Conservation (phyloP, 176 grass and related monocot species). For the Luzula sylvatica region DNA sequence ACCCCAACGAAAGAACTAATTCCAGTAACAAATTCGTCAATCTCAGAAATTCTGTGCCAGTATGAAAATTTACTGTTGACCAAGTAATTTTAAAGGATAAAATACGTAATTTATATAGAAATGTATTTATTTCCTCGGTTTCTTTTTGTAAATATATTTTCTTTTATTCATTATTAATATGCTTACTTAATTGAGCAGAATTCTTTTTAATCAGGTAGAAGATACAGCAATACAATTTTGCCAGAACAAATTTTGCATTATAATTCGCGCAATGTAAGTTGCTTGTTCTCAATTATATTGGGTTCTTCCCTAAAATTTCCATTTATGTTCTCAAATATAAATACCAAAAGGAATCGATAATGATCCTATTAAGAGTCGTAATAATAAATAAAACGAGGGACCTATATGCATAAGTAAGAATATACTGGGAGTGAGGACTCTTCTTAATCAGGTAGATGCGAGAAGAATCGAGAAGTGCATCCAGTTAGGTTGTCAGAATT, state of each 20-base stretch:
- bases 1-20: neutral
- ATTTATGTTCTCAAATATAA: too few species aligned
- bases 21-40: neutral
- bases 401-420: too few species aligned
- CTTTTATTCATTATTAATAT: neutral
- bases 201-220: slow-evolving; percentile 13
- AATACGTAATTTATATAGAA: neutral
- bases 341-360: too few species aligned
- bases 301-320: neutral
- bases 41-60: too few species aligned
- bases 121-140: neutral
- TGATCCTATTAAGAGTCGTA: too few species aligned
- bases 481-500: too few species aligned
- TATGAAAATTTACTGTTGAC: too few species aligned
- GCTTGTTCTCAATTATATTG: neutral
- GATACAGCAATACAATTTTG: neutral
- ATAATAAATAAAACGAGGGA: too few species aligned
- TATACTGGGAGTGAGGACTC: too few species aligned
- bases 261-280: slow-evolving; percentile 12
- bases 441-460: too few species aligned
- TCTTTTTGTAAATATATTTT: neutral
- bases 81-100: neutral
- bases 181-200: neutral
- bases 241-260: neutral
- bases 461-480: too few species aligned